Evolutionary conservation across 768 basidiomycete species (phyloP), one percentile per base, ranked within the genome.

Genomic region (Mycena polygramma): DNA sequence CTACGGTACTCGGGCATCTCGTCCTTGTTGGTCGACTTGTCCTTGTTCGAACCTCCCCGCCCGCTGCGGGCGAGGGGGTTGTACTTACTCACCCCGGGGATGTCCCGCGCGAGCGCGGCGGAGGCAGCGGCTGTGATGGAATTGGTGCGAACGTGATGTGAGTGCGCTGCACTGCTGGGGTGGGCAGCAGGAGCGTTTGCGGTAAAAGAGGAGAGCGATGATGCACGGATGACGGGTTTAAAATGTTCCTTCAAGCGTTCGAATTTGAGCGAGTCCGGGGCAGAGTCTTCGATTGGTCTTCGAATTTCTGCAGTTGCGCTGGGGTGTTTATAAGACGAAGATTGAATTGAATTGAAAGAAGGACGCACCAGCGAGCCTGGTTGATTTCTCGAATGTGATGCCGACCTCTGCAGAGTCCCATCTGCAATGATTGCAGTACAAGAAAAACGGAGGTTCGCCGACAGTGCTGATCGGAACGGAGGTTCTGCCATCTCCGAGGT

Each of bases 201-300:
- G 76, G 88, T 84, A 79, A 91, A 91, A 81, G 91, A 86, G 77
- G 92, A 90, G 81, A 89, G 84, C 69, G 91, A 88, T 70, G 93
- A 90, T 86, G 92, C 89, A 82, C 95, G 68, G 81, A 99, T 83
- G 84, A 95, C 94, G 64, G 95, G 94, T 79, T 99, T 97, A 84
- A 98, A 96, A 81, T 99, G 97, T 76, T 98, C 96, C 82, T 97
- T 97, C 75, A 99, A 81, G 69, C 92, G 89, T 74, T 99, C 98
- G 77, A 98, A 96, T 80, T 98, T 97, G 71, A 96, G 82, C 14
- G 90, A 88, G 66, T 94, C 95, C 11, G 93, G 90, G 0, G 92
- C 92, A 26, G 92, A 91, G n/a, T n/a, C n/a, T n/a, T n/a, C n/a
- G n/a, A n/a, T n/a, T n/a, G n/a, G 75, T 97, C 94, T 85, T 97